Evolutionary conservation across 768 basidiomycete species (phyloP).

Genomic region (Hebeloma cylindrosporum): DNA sequence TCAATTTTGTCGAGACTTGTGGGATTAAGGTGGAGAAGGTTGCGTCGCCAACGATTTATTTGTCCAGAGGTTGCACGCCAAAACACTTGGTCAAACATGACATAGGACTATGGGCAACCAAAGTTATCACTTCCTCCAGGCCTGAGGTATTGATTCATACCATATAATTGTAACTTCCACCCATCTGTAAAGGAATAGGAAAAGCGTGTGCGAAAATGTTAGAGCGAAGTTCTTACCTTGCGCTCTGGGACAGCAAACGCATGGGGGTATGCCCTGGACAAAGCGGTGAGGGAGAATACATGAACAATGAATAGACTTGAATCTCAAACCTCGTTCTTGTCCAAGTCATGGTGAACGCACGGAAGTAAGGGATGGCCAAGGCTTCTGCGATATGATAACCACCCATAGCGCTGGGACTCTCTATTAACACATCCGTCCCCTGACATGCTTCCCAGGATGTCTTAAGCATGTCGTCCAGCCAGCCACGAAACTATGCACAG

Average conservation of each 20-base stretch:
- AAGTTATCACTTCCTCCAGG: too few relatives aligned
- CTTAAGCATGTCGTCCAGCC: slow-evolving; percentile 94
- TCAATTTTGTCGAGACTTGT: slow-evolving; percentile 96
- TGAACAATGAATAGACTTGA: not conserved
- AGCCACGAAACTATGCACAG: slow-evolving; percentile 81
- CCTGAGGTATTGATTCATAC: slow-evolving; percentile 34
- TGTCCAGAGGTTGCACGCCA: slow-evolving; percentile 95
- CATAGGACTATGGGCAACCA: slow-evolving; percentile 65
- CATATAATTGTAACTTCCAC: slow-evolving; percentile 98
- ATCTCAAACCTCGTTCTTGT: slow-evolving; percentile 72
- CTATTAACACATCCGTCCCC: slow-evolving; percentile 88
- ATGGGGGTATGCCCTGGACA: slow-evolving; percentile 84
- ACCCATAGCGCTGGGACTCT: slow-evolving; percentile 96
- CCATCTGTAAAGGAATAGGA: slow-evolving; percentile 60
- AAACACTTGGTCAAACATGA: slow-evolving; percentile 97
- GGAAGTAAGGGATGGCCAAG: slow-evolving; percentile 87
- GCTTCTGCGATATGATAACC: slow-evolving; percentile 98
- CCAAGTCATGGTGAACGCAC: slow-evolving; percentile 99
- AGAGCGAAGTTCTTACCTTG: slow-evolving; percentile 51
- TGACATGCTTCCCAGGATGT: slow-evolving; percentile 98
- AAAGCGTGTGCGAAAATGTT: slow-evolving; percentile 3
- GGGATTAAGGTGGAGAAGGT: slow-evolving; percentile 68
- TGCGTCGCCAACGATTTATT: slow-evolving; percentile 90
- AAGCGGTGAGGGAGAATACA: not conserved
- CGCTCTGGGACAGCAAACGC: slow-evolving; percentile 97